Evolutionary conservation across 2,329 filamentous ascomycete species (phyloP), one percentile per base, ranked within the genome.

Genomic region (Phaeomoniella chlamydospora): DNA sequence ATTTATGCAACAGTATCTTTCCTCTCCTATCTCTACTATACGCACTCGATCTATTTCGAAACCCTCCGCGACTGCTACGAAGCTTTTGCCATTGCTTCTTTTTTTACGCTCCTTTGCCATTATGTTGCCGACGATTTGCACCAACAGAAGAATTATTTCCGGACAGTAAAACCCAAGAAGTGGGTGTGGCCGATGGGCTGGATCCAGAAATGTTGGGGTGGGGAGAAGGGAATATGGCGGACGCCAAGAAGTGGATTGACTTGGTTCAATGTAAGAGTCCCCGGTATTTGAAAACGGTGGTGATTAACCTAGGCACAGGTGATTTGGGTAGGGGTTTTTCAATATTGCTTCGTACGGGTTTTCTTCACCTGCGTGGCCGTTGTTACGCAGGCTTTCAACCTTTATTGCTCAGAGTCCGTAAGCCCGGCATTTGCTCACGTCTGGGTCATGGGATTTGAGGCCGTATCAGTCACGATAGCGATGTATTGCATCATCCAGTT

Each of bases 401-500:
- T 67, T 18, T 92, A 90, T 53, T 93, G 86, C 61, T 77, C 85
- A 51, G 77, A 74, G 45, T 87, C 81, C 12, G 72, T 85, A 33
- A 79, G 68, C 43, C 83, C 84, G 1, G 70, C 76, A 1, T 92
- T 88, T 58, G 74, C 74, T n/a, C 82, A 92, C 49, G 68, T 92
- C 42, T 94, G 84, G 84, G 78, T 74, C 29, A 65, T 82, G 49
- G 65, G 69, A 2, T 72, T 92, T 45, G 78, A 90, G 53, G 74
- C 70, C 46, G 43, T 73, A 15, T 78, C 80, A 2, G 82, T 92
- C 29, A 74, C 78, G 0, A 71, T 92, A 39, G 85, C 86, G 40
- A 92, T 94, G 81, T 90, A 82, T 61, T 87, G 80, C 53, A 58
- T 94, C 31, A 77, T 92, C 43, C 84, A 93, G 48, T 90, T 90